These are phyloP conservation scores for Ophiosphaerella herpotricha DNA, from an alignment of 2,329 filamentous ascomycete genomes.

Conservation along the genomic window DNA sequence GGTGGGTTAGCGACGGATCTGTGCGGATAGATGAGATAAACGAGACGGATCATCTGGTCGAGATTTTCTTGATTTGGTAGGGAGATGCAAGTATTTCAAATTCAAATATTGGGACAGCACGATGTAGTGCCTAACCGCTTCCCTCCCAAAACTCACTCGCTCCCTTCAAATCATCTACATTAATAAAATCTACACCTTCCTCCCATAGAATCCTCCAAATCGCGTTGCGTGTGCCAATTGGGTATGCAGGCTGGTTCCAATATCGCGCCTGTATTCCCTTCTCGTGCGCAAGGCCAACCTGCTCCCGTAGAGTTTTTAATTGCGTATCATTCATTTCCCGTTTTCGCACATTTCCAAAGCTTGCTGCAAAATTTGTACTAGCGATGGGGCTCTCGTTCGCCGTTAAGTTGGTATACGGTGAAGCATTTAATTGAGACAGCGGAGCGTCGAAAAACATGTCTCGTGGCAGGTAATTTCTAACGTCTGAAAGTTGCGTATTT, in stretches of 20 bases:
- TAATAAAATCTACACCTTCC: slow-evolving; percentile 65
- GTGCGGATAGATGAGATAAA: no score
- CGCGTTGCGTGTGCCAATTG: slow-evolving; percentile 55
- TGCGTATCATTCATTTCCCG: slow-evolving; percentile 54
- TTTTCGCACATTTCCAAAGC: slow-evolving; percentile 47
- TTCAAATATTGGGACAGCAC: no score
- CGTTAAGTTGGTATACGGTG: slow-evolving; percentile 53
- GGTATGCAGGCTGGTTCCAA: slow-evolving; percentile 65
- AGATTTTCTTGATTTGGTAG: no score
- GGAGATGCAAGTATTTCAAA: no score
- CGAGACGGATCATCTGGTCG: no score
- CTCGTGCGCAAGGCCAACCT: slow-evolving; percentile 59
- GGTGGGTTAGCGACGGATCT: no score
- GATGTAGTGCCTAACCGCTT: slow-evolving; percentile 14
- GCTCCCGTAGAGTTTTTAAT: slow-evolving; percentile 54
- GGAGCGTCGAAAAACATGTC: slow-evolving; percentile 67
- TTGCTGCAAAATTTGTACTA: slow-evolving; percentile 54
- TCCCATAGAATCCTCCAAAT: slow-evolving; percentile 61
- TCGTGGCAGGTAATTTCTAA: slow-evolving; percentile 44
- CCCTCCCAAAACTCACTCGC: slow-evolving; percentile 49
- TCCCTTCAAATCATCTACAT: slow-evolving; percentile 65
- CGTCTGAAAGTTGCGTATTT: slow-evolving; percentile 49
- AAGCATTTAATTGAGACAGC: slow-evolving; percentile 50
- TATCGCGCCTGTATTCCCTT: slow-evolving; percentile 65
- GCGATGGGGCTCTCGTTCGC: slow-evolving; percentile 58